A percentile compares a stretch with the other conserved stretches of the same genome.
phyloP scores from a whole-genome alignment of 768 basidiomycete species.

The Xanthoconium stramineum region DNA sequence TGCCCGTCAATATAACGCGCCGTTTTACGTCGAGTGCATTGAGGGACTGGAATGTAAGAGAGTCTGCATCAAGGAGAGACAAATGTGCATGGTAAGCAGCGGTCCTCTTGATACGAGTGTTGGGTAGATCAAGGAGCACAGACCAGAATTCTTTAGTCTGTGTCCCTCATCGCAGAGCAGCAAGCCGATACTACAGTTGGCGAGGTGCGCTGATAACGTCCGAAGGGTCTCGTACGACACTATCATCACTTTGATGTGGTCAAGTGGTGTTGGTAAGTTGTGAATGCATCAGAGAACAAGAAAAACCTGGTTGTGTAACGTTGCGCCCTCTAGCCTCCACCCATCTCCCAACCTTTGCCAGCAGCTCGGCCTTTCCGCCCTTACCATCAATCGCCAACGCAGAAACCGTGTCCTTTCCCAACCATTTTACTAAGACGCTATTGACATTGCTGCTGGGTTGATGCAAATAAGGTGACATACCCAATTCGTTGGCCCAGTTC shows the following conservation, averaged over 20 bases:
- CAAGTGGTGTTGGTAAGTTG: background rate
- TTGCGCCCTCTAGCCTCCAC: constrained; percentile 84
- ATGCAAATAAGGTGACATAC: constrained; percentile 41
- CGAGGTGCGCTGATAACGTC: constrained; percentile 71
- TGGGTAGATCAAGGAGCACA: constrained; percentile 16
- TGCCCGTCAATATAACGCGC: constrained; percentile 91
- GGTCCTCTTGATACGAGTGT: background rate
- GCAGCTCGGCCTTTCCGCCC: constrained; percentile 76
- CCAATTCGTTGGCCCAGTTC: constrained; percentile 98
- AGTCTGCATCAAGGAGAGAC: constrained; percentile 48
- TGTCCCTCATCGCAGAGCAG: constrained; percentile 98
- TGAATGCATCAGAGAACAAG: background rate
- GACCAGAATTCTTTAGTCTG: constrained; percentile 92
- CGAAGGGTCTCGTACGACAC: constrained; percentile 97
- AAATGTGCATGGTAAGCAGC: background rate
- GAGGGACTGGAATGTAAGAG: constrained; percentile 81
- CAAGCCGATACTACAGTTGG: constrained; percentile 79
- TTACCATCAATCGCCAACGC: constrained; percentile 91
- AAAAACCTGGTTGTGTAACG: constrained; percentile 82
- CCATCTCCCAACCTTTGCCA: constrained; percentile 84
- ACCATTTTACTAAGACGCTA: constrained; percentile 77
- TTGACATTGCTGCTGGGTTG: background rate
- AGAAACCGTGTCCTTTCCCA: constrained; percentile 80
- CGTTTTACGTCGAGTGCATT: constrained; percentile 81
- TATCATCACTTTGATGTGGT: constrained; percentile 77